Evolutionary conservation across 768 basidiomycete species (phyloP).

Genomic region (Termitomyces sp.): DNA sequence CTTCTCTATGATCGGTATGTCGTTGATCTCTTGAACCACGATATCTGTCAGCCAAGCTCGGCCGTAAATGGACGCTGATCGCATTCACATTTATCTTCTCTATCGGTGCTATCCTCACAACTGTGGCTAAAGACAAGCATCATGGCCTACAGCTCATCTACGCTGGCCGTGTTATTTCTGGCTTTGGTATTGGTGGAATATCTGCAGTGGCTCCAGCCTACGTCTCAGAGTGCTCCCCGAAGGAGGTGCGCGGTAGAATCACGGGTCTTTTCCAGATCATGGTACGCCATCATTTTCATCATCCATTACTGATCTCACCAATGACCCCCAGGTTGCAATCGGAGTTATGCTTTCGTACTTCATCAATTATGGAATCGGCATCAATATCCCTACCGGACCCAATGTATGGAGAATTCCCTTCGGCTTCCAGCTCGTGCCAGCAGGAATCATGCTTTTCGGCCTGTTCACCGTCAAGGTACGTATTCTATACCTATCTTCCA

Average conservation of each 20-base stretch:
- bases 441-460: slow-evolving; percentile 62
- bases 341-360: slow-evolving; percentile 88
- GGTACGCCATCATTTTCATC: slow-evolving; percentile 30
- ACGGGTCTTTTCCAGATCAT: slow-evolving; percentile 87
- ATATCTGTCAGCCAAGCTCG: slow-evolving; percentile 47
- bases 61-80: slow-evolving; percentile 63
- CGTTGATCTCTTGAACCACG: background rate
- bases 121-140: slow-evolving; percentile 49
- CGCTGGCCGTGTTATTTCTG: slow-evolving; percentile 75
- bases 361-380: slow-evolving; percentile 63
- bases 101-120: slow-evolving; percentile 74
- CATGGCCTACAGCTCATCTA: slow-evolving; percentile 71
- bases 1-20: background rate
- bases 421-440: slow-evolving; percentile 66
- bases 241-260: slow-evolving; percentile 81
- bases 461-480: slow-evolving; percentile 60
- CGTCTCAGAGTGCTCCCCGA: slow-evolving; percentile 85
- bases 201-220: slow-evolving; percentile 82
- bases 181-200: slow-evolving; percentile 80
- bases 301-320: background rate
- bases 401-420: slow-evolving; percentile 72
- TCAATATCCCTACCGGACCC: slow-evolving; percentile 44
- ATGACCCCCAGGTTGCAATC: slow-evolving; percentile 48
- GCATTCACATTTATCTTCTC: slow-evolving; percentile 60
- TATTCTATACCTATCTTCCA: no score